Conservation (phyloP, 208 protist species). For the Balamuthia mandrillaris region DNA sequence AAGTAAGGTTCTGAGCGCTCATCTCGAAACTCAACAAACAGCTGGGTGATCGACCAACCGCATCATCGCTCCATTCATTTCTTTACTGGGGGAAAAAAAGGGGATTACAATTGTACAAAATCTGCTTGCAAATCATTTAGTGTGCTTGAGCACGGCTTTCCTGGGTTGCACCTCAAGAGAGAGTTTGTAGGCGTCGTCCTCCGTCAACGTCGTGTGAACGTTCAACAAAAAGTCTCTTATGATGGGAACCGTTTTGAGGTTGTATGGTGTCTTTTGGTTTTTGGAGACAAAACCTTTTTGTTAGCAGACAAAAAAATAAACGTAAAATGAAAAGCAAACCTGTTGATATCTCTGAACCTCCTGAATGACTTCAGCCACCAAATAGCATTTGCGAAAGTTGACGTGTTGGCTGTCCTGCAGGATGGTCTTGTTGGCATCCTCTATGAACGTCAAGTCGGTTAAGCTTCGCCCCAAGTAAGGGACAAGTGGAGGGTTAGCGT, state of each 20-base stretch:
- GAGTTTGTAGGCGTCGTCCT: slow-evolving; percentile 29
- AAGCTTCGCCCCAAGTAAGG: slow-evolving; percentile 36
- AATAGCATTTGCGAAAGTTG: slow-evolving; percentile 42
- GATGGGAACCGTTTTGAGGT: slow-evolving; percentile 1
- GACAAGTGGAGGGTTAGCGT: slow-evolving; percentile 35
- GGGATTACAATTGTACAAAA: no score
- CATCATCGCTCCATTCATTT: no score
- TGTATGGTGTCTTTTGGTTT: slow-evolving; percentile 37
- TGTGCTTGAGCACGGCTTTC: no score
- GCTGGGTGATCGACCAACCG: no score
- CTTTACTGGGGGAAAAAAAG: no score
- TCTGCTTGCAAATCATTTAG: no score
- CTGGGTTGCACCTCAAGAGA: slow-evolving; percentile 5
- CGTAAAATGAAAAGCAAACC: background rate
- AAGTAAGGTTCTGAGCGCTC: no score
- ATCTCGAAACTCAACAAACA: no score
- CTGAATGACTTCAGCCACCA: slow-evolving; percentile 37
- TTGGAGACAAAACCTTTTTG: background rate
- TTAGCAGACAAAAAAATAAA: background rate
- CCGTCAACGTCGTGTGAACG: background rate
- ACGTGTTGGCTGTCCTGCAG: slow-evolving; percentile 2
- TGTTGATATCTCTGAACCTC: slow-evolving; percentile 14
- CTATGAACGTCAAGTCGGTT: slow-evolving; percentile 39
- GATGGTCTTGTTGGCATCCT: slow-evolving; percentile 35
- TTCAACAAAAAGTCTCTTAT: slow-evolving; percentile 12